Base-by-base conservation (phyloP, 306 rosid species). In the Crotalaria pallida region DNA sequence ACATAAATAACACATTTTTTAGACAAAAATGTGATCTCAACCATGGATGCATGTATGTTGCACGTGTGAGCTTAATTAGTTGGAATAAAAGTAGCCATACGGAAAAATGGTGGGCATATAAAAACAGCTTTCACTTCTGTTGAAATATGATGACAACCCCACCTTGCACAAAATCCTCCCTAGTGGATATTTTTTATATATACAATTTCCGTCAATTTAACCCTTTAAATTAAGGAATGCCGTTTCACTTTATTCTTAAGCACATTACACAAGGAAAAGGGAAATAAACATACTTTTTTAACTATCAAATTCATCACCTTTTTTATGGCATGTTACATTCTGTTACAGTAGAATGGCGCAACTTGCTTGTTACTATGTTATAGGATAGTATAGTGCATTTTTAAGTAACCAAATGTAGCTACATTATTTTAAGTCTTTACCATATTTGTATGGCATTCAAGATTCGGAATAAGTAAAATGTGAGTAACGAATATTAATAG, bases 61-160 rank as follows among this genome's bases (percentile, higher is more conserved):
- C 34, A 5, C 7, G 7, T 47, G 8, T 49, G 15, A 10, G 5
- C 48, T 43, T n/a, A n/a, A 43, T 41, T n/a, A n/a, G 57, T 34
- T 6, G 10, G 15, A 38, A 61, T 19, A 49, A 49, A 65, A 11
- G 47, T 19, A 22, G 26, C 50, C 29, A 43, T 58, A 78, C 69
- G 69, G 74, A 65, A 77, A 26, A 60, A 47, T 38, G 65, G 63
- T 56, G 65, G 74, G 60, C 75, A 66, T 72, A n/a, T n/a, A 40
- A 15, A 67, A 47, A 59, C 79, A 73, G 76, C 75, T 79, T 79
- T 79, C 75, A 72, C 67, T 79, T 52, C 2, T 40, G 79, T 62
- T 41, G 21, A 61, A 49, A 34, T 23, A 73, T 79, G 68, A 77
- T 71, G 77, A 27, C 82, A 31, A 62, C 13, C 64, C 59, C 81